Evolutionary conservation across 2,329 filamentous ascomycete species (phyloP), one percentile per base, ranked within the genome.

Genomic region (Penicillium brasilianum): DNA sequence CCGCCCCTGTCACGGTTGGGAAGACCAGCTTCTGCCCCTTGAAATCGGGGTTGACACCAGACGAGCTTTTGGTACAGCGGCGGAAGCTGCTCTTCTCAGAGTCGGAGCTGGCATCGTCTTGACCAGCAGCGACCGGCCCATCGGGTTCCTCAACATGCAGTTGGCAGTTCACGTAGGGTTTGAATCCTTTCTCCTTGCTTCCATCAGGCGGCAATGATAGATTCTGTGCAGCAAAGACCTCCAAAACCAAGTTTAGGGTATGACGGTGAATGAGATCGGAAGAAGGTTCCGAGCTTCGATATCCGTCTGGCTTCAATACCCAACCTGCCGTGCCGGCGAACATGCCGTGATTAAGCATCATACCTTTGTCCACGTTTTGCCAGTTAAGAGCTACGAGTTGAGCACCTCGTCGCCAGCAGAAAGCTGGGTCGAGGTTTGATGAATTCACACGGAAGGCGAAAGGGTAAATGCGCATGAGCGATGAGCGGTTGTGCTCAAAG

Each of bases 291-390:
- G 62, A 59, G 71, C 78, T 61, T 61, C 87, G 88, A 74, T 93
- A 95, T 16, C 89, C 89, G 34, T 83, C 75, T 0, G 93, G 93
- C 77, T 97, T 97, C 63, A 95, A 82, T 2, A 93, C 87, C 91
- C 92, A 97, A 43, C 94, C 93, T 44, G 86, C 81, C 54, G 91
- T 90, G 10, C 88, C 90, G 1, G 87, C 85, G 76, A 97, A 97
- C 92, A 96, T 95, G 68, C 87, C 93, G 72, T 95, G 89, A 72
- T 97, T 97, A 14, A 97, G 84, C 94, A 97, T 97, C 89, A 96
- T 96, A 34, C 92, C 93, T 68, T 92, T 90, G 71, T 97, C 93
- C 76, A 90, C 88, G 63, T 88, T 89, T 77, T 98, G 93, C 92
- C 93, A 98, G 78, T 97, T 97, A 62, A 98, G 81, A 0, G 93